Percentiles rank a stretch among this genome's conserved stretches.
Evolutionary conservation across 2,329 filamentous ascomycete species (phyloP).

Genomic region (Zymoseptoria brevis): DNA sequence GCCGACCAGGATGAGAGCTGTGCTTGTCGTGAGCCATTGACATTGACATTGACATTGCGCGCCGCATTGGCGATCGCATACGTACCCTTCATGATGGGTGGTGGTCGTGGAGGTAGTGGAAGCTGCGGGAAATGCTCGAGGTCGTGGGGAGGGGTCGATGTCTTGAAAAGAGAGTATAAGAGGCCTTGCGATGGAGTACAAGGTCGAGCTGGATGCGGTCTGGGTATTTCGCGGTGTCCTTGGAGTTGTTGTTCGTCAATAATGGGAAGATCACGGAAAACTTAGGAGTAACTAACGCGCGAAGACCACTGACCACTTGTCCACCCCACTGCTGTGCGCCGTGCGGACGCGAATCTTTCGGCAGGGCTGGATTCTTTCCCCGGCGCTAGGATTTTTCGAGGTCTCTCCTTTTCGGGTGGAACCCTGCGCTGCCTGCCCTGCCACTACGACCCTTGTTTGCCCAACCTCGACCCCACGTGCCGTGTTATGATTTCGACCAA

Average conservation of each 20-base stretch:
- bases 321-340: too few species aligned
- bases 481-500: too few species aligned
- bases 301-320: background rate
- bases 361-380: too few species aligned
- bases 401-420: too few species aligned
- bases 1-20: slow-evolving; percentile 97
- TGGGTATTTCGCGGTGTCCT: background rate
- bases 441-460: too few species aligned
- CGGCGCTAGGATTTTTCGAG: too few species aligned
- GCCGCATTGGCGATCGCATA: background rate
- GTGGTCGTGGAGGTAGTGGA: slow-evolving; percentile 6
- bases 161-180: slow-evolving; percentile 7
- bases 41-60: background rate
- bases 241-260: background rate
- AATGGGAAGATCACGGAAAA: background rate
- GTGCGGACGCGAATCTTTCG: too few species aligned
- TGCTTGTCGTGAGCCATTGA: slow-evolving; percentile 13
- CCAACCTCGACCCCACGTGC: too few species aligned
- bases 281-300: background rate
- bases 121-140: slow-evolving; percentile 5
- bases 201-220: slow-evolving; percentile 13
- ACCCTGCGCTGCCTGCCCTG: too few species aligned
- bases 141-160: background rate
- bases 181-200: slow-evolving; percentile 30
- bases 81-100: slow-evolving; percentile 19